Evolutionary conservation across 306 rosid genomes (phyloP).

Genomic region (Cotoneaster glaucophyllus): DNA sequence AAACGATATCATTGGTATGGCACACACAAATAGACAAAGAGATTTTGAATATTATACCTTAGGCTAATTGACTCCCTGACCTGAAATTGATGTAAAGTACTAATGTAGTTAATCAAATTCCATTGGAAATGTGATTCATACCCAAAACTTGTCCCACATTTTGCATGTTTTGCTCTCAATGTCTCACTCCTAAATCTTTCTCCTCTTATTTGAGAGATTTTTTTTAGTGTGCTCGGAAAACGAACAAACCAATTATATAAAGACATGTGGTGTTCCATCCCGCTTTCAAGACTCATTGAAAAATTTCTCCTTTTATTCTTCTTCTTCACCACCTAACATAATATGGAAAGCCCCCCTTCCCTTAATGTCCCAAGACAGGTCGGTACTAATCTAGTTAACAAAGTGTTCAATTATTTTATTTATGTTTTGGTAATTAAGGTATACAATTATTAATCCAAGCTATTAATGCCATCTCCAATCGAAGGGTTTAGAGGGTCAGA

Average conservation of each 20-base stretch:
- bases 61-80: not conserved
- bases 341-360: not conserved
- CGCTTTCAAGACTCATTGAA: no score
- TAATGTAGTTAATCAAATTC: not conserved
- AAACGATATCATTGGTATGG: not conserved
- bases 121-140: not conserved
- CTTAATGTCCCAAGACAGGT: not conserved
- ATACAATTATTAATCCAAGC: conserved; percentile 6
- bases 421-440: not conserved
- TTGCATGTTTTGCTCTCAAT: not conserved
- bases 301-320: not conserved
- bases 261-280: no score
- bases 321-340: not conserved
- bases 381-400: not conserved
- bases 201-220: no score
- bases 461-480: no score
- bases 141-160: not conserved
- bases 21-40: not conserved
- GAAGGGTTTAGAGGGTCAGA: no score
- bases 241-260: no score
- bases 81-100: not conserved
- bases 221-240: no score
- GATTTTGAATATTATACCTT: not conserved
- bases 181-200: not conserved
- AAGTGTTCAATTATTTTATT: not conserved